These are phyloP conservation scores for Rhodotorula sp. DNA, from an alignment of 1,284 basidiomycete species.

Conservation along the genomic window DNA sequence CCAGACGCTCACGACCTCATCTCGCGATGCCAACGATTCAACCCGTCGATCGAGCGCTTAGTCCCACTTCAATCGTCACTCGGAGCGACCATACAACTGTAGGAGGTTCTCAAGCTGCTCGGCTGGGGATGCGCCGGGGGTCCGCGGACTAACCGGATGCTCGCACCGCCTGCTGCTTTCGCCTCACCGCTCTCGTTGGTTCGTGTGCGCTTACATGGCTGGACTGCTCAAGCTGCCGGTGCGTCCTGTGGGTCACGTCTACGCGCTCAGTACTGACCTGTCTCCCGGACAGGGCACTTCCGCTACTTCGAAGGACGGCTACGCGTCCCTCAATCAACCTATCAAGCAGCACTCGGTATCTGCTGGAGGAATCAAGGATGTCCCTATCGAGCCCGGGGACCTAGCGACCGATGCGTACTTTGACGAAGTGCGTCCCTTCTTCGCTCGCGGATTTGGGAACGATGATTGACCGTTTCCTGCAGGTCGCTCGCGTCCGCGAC, in stretches of 20 bases:
- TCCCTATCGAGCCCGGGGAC: slow-evolving; percentile 21
- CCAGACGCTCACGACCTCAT: slow-evolving; percentile 92
- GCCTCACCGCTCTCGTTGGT: background rate
- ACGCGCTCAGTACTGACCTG: background rate
- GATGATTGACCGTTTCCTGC: background rate
- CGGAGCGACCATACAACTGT: no score
- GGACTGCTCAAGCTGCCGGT: background rate
- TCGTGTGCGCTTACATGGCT: background rate
- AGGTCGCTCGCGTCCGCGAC: slow-evolving; percentile 24
- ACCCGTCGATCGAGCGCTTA: slow-evolving; percentile 74
- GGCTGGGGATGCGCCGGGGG: no score
- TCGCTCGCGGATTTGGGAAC: fast-evolving
- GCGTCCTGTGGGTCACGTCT: background rate
- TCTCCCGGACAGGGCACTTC: background rate
- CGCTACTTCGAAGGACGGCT: background rate
- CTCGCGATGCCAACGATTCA: slow-evolving; percentile 82
- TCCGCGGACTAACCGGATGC: no score
- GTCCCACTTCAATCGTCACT: no score
- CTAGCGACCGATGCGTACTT: slow-evolving; percentile 8
- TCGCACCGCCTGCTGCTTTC: background rate
- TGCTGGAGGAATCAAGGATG: slow-evolving; percentile 10
- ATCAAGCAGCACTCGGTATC: slow-evolving; percentile 20
- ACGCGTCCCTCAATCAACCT: slow-evolving; percentile 6
- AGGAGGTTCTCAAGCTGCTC: no score
- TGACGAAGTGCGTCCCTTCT: slow-evolving; percentile 4